Evolutionary conservation across 1,284 basidiomycete species (phyloP), one percentile per base, ranked within the genome.

Genomic region (Bondarzewia mesenterica): DNA sequence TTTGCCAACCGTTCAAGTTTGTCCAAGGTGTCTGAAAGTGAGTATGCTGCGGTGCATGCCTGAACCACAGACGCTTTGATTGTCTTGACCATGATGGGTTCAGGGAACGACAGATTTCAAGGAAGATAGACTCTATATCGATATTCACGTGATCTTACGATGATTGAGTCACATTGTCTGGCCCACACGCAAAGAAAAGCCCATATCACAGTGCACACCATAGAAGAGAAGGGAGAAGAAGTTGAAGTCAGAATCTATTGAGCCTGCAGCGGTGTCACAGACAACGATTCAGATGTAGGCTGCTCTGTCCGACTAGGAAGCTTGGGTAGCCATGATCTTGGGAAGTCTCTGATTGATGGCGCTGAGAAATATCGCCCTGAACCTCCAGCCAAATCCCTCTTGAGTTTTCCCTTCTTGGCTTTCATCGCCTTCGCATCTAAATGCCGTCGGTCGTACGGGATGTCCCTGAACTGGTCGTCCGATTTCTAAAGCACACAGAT

Each of bases 391-490:
- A 55, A 35, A 39, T 56, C 55, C 25, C 42, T 44, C 46, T 47
- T 51, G 16, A 51, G 82, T 47, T 80, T 80, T 18, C 82, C 83
- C 59, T 78, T 78, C 62, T 78, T 82, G 42, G 78, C 77, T 66
- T 89, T 91, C 58, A 72, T 70, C 38, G 72, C 70, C 61, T 80
- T 83, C 1, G 85, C 74, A 55, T 82, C 75, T 15, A 92, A 63
- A 68, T 93, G 89, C 46, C 90, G 77, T 39, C 74, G 68, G 61
- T 93, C 90, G n/a, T 88, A 57, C 0, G 90, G 89, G 20, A 90
- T 68, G 48, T 84, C 75, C 25, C 69, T 65, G 54, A 87, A 80
- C 5, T 70, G 65, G 44, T 82, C 73, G 36, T 65, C 66, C 15
- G 66, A 47, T 48, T 76, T 69, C 83, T 85, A 52, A 23, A 39